Percentiles rank a stretch among this genome's conserved stretches.
These are phyloP conservation scores for Floccularia luteovirens DNA, from an alignment of 768 basidiomycete species.

Conservation along the genomic window DNA sequence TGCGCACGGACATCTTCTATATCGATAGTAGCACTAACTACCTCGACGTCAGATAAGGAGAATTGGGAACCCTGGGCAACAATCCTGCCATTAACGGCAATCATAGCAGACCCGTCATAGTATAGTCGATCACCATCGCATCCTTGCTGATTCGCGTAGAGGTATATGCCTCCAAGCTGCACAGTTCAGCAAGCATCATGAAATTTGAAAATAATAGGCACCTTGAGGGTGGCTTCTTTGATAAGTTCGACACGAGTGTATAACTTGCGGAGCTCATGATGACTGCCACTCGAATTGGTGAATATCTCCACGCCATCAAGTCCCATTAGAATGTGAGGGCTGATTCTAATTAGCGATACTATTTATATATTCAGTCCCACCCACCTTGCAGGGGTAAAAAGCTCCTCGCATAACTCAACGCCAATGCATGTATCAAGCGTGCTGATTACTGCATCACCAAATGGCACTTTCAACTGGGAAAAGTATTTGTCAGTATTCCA, in stretches of 20 bases:
- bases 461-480: slow-evolving; percentile 75
- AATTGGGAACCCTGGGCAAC: slow-evolving; percentile 97
- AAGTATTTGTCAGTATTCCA: slow-evolving; percentile 1
- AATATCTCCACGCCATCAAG: slow-evolving; percentile 98
- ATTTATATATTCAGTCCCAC: background rate
- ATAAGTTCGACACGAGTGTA: slow-evolving; percentile 89
- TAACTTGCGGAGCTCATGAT: slow-evolving; percentile 97
- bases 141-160: slow-evolving; percentile 98
- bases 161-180: slow-evolving; percentile 92
- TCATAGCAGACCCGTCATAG: slow-evolving; percentile 96
- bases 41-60: slow-evolving; percentile 92
- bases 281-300: slow-evolving; percentile 97
- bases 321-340: slow-evolving; percentile 97
- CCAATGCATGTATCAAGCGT: slow-evolving; percentile 95
- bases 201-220: slow-evolving; percentile 15
- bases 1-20: slow-evolving; percentile 95
- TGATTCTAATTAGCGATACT: slow-evolving; percentile 19
- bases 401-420: slow-evolving; percentile 93
- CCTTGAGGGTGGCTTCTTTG: slow-evolving; percentile 95
- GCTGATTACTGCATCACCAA: slow-evolving; percentile 92
- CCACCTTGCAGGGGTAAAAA: slow-evolving; percentile 94
- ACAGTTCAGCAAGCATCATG: slow-evolving; percentile 1
- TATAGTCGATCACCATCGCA: slow-evolving; percentile 98
- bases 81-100: slow-evolving; percentile 88
- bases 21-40: slow-evolving; percentile 92